Conservation (phyloP, 1,139 yeast genomes). For the Hansenula sp. region DNA sequence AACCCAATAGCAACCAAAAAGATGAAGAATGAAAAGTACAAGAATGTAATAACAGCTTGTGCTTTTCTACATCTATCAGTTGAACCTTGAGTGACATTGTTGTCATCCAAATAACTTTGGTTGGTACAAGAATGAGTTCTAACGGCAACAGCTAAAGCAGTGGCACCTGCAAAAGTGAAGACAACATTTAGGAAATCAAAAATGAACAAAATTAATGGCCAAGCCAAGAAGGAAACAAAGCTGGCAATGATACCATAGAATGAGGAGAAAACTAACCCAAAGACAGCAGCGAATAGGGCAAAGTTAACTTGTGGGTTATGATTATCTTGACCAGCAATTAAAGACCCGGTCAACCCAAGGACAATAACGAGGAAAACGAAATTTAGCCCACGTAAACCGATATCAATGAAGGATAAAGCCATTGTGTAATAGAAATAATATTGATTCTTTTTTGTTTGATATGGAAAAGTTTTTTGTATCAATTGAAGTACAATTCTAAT, state of each 20-base stretch:
- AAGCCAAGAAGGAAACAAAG: constrained; percentile 75
- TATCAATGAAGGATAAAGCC: constrained; percentile 50
- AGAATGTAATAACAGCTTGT: constrained; percentile 88
- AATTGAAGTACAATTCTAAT: background rate
- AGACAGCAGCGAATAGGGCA: constrained; percentile 82
- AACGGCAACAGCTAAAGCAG: constrained; percentile 89
- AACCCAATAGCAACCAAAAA: constrained; percentile 67
- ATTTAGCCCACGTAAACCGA: constrained; percentile 68
- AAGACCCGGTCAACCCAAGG: constrained; percentile 81
- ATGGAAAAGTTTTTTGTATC: background rate
- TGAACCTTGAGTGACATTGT: constrained; percentile 73
- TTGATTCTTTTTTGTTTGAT: background rate
- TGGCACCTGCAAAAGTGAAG: constrained; percentile 91
- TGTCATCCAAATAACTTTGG: constrained; percentile 54
- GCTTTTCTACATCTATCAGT: constrained; percentile 89
- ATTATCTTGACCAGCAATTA: constrained; percentile 64
- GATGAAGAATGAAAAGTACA: constrained; percentile 78
- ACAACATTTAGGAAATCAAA: constrained; percentile 86
- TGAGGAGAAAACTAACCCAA: constrained; percentile 76
- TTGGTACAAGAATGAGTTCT: constrained; percentile 83
- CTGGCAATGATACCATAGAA: constrained; percentile 78
- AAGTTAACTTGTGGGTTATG: constrained; percentile 83
- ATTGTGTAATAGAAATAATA: background rate
- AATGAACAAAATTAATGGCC: constrained; percentile 73
- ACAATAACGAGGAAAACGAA: constrained; percentile 72